Conservation (phyloP, 495 filamentous ascomycete species). For the Talaromyces liani region DNA sequence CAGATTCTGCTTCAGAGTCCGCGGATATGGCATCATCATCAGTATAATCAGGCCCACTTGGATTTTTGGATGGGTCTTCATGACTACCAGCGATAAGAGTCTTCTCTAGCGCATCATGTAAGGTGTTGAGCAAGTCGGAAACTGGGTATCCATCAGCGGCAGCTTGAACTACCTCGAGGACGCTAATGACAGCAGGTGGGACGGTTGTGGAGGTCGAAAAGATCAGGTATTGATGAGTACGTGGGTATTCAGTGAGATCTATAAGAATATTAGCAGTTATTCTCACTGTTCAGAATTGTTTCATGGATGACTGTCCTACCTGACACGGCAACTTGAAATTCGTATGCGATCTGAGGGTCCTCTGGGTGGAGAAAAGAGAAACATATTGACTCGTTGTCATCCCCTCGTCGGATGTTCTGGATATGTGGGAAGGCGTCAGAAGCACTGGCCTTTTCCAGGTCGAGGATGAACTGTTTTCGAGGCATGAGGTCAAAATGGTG, state of each 20-base stretch:
- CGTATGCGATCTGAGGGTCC: conserved; percentile 21
- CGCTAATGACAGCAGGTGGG: conserved; percentile 31
- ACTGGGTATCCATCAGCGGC: conserved; percentile 21
- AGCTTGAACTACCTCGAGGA: conserved; percentile 34
- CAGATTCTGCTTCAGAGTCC: conserved; percentile 16
- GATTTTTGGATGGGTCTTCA: conserved; percentile 2
- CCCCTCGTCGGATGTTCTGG: conserved; percentile 42
- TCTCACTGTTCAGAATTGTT: not conserved
- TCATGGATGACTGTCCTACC: conserved; percentile 28
- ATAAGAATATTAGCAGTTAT: conserved; percentile 7
- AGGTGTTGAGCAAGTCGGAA: conserved; percentile 23
- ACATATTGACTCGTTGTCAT: conserved; percentile 55
- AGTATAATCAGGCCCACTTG: not conserved
- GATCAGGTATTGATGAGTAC: conserved; percentile 49
- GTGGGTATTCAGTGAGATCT: conserved; percentile 62
- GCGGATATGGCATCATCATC: conserved; percentile 9
- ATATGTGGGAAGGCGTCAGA: conserved; percentile 29
- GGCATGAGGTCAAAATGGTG: conserved; percentile 35
- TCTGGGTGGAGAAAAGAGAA: conserved; percentile 39
- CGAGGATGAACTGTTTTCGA: conserved; percentile 43
- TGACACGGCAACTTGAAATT: conserved; percentile 47
- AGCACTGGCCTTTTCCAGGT: conserved; percentile 36
- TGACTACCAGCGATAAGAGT: conserved; percentile 10
- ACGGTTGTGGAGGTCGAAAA: conserved; percentile 49
- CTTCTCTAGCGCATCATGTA: conserved; percentile 34